Base-by-base conservation (phyloP, 352 stramenopile species). In the Phytophthora meadii region DNA sequence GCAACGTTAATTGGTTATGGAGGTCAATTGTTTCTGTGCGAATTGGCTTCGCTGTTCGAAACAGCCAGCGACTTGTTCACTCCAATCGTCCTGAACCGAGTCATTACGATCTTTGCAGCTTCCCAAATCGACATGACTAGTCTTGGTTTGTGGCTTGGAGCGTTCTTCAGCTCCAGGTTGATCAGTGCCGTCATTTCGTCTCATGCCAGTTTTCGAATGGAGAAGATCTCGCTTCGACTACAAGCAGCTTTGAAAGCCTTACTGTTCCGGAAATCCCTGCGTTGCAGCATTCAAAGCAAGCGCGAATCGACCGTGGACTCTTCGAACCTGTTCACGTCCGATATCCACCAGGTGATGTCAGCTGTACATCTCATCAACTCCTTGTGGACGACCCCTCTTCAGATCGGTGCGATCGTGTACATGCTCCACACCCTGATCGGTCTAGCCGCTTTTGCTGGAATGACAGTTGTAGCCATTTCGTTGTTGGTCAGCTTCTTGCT, bases 281-380 rank as follows among this genome's bases (percentile, higher is more conserved):
- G 72, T 0, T 62, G 64, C 24, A 61, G 48, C 24, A 53, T 37
- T n/a, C 64, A 80, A n/a, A 47, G 14, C 30, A 64, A 69, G n/a
- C 10, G 6, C 11, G 65, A 72, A 1, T 10, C 36, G 7, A 37
- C 55, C 1, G 67, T 72, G 22, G 90, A 98, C 68, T 91, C 98
- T 39, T 83, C 89, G 3, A 99, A 98, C 56, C 77, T 99, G 6
- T 95, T 97, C 60, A 90, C 87, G 5, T 89, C 97, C 41, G 95
- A 99, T 73, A 79, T 91, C 1, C 68, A 93, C 34, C 83, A 78
- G 36, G 12, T 88, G 5, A 27, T 87, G 25, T 63, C 39, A 4
- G 81, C 70, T 0, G 64, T 64, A 64, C 61, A 63, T 27, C 72
- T 69, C 27, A 42, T 54, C 24, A 90, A 92, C 61, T 70, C 61